A percentile compares a stretch with the other conserved stretches of the same genome.
These are phyloP conservation scores for Aspergillus kassunensis DNA, from an alignment of 495 filamentous ascomycete species.

Conservation along the genomic window DNA sequence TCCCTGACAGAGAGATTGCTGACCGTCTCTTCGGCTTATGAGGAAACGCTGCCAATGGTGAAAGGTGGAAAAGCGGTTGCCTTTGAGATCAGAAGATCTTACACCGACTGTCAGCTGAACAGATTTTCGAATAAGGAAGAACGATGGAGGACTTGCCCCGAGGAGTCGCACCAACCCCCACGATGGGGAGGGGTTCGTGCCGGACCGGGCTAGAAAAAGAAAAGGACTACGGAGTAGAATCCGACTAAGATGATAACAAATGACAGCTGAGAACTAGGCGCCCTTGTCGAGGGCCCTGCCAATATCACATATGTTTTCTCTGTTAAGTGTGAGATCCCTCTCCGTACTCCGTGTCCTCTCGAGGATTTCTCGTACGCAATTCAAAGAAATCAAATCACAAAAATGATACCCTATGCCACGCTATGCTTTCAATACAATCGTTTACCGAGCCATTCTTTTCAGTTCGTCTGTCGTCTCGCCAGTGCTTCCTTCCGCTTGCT, in stretches of 20 bases:
- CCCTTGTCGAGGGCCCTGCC: no score
- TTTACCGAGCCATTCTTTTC: not conserved
- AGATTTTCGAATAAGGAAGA: no score
- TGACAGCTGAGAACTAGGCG: no score
- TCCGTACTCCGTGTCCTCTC: no score
- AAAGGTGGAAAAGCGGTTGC: not conserved
- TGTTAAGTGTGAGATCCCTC: no score
- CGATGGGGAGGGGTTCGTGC: not conserved
- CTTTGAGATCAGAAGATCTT: not conserved
- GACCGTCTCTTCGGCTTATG: not conserved
- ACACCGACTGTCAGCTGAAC: not conserved
- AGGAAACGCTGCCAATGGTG: conserved; percentile 3
- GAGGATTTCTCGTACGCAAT: not conserved
- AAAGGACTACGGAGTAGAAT: not conserved
- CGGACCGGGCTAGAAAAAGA: not conserved
- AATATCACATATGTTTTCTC: no score
- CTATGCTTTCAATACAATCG: not conserved
- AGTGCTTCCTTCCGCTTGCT: not conserved
- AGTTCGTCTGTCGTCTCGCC: not conserved
- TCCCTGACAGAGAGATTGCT: not conserved
- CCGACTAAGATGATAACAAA: no score
- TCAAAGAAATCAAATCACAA: not conserved
- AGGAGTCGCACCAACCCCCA: not conserved
- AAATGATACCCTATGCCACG: not conserved
- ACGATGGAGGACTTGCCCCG: not conserved